Conservation (phyloP, 2,329 filamentous ascomycete species). For the Colletotrichum salicis region DNA sequence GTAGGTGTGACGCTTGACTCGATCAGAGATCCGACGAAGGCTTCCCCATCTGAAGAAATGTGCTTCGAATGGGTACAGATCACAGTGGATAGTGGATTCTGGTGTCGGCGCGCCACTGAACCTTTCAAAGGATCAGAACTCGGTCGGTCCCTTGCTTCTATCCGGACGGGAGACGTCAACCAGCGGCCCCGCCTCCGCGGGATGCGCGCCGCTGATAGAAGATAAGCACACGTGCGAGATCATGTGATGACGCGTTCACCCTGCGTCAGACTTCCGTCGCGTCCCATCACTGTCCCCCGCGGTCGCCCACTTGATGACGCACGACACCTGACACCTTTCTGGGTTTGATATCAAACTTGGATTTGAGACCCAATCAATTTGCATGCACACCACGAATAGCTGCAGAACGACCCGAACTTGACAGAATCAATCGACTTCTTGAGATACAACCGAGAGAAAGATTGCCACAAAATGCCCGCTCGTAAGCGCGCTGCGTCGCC, state of each 20-base stretch:
- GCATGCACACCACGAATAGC: neutral
- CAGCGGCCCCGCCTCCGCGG: no score
- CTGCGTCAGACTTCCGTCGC: slow-evolving; percentile 16
- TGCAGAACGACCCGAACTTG: neutral
- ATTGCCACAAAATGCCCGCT: slow-evolving; percentile 48
- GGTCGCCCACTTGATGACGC: slow-evolving; percentile 12
- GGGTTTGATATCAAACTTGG: neutral
- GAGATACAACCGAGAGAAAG: neutral
- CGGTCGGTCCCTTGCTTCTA: neutral
- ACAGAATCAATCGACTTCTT: neutral
- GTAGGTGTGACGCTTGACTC: no score
- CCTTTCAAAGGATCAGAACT: neutral
- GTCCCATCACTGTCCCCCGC: slow-evolving; percentile 7
- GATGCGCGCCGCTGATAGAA: neutral
- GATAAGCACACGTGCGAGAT: neutral
- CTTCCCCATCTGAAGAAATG: no score
- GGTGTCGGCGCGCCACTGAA: neutral
- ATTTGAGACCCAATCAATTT: neutral
- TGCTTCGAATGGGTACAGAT: no score
- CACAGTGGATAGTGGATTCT: neutral
- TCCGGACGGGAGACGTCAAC: neutral
- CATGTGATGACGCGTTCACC: slow-evolving; percentile 31
- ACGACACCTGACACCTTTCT: neutral
- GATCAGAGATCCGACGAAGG: no score
- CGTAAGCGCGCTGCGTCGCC: slow-evolving; percentile 50